Base-by-base conservation (phyloP, 2,329 filamentous ascomycete genomes). In the Paraconiothyrium sp. region DNA sequence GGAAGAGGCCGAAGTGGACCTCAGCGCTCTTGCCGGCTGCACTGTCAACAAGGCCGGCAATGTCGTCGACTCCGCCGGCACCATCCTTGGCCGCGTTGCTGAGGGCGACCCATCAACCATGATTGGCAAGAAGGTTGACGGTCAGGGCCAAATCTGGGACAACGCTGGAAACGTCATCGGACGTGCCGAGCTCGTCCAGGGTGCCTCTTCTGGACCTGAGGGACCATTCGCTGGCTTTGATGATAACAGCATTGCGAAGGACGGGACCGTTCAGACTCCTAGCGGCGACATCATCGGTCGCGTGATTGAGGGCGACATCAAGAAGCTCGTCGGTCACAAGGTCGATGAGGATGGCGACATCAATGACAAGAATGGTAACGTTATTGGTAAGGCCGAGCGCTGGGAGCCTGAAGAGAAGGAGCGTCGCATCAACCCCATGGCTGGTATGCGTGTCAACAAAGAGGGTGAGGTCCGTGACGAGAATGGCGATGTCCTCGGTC, bases 41-140 rank as follows among this genome's bases (percentile, higher is more conserved):
- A 85, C 83, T 16, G 85, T 89, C 73, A 89, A 89, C 82, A 89
- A 89, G 78, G 81, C 81, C 41, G 87, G 87, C 57, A 88, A 89
- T 55, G 83, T 89, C 22, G 86, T 89, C 50, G 86, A 89, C 69
- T 80, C 82, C 60, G 83, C 83, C 60, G 87, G 87, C n/a, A 82
- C 81, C 32, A 84, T 88, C 69, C 80, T 86, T 57, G 87, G 87
- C 46, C 85, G 84, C 52, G 82, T 89, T 57, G 77, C 80, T 58
- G 85, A 87, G 59, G 87, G 87, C 43, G 86, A 89, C 61, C 78
- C 83, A 47, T 80, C 83, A 66, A 82, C 81, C 61, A 80, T 89
- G 68, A 81, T 87, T 52, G 87, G 87, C 64, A 84, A 85, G 76
- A 89, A 87, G 81, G 86, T 88, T 51, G 87, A 89, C 62, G 85